phyloP scores from a whole-genome alignment of 305 asterid genomes.

The Withania somnifera region DNA sequence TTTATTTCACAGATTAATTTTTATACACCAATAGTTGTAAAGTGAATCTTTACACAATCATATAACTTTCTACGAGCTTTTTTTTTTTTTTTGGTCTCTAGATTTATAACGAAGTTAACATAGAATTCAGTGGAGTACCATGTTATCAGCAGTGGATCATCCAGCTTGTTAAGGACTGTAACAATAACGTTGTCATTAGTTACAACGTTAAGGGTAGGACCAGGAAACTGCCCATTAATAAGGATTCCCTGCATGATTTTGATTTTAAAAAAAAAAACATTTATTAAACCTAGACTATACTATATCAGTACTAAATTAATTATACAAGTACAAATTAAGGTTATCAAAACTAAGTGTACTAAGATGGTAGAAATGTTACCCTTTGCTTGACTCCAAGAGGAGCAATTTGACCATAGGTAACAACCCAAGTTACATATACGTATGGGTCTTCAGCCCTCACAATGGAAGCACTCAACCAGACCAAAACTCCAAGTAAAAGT shows the following conservation, averaged over 20 bases:
- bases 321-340: neutral
- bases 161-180: slow-evolving; percentile 43
- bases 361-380: slow-evolving; percentile 19
- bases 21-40: neutral
- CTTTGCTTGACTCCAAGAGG: slow-evolving; percentile 62
- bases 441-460: slow-evolving; percentile 56
- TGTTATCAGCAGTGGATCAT: slow-evolving; percentile 65
- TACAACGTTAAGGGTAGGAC: slow-evolving; percentile 46
- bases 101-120: neutral
- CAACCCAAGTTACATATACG: slow-evolving; percentile 38
- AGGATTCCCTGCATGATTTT: slow-evolving; percentile 54
- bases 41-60: neutral
- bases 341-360: too few relatives aligned
- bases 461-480: slow-evolving; percentile 17
- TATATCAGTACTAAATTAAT: neutral
- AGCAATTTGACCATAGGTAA: slow-evolving; percentile 46
- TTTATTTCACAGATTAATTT: neutral
- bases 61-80: too few relatives aligned
- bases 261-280: neutral
- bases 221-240: slow-evolving; percentile 68
- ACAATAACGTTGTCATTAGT: slow-evolving; percentile 64
- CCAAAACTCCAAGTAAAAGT: slow-evolving; percentile 26
- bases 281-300: neutral
- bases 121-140: slow-evolving; percentile 30
- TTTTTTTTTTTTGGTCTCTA: neutral